A percentile compares a stretch with the other conserved stretches of the same genome.
Evolutionary conservation across 2,329 filamentous ascomycete genomes (phyloP).

Genomic region (Ascochyta rabiei): DNA sequence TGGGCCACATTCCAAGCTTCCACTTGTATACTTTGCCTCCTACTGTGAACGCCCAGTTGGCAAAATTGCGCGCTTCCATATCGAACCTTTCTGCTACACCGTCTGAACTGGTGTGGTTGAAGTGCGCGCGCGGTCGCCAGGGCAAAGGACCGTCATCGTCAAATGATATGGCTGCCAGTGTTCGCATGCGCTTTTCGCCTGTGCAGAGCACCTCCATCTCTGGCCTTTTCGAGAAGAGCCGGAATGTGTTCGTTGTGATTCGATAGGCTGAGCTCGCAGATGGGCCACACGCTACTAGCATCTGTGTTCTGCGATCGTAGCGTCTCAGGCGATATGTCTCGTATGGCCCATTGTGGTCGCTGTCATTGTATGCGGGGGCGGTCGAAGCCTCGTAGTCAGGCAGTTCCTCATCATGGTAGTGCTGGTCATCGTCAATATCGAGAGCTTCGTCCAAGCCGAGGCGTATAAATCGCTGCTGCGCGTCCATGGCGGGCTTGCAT

Average conservation of each 20-base stretch:
- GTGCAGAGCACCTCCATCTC: slow-evolving; percentile 40
- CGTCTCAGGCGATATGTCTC: slow-evolving; percentile 31
- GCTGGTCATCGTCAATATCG: slow-evolving; percentile 19
- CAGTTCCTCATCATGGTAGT: slow-evolving; percentile 31
- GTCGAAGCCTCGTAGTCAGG: slow-evolving; percentile 32
- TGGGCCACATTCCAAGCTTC: slow-evolving; percentile 30
- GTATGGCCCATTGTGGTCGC: slow-evolving; percentile 26
- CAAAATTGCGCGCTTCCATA: slow-evolving; percentile 44
- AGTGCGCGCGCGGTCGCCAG: slow-evolving; percentile 42
- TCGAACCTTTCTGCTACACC: slow-evolving; percentile 9
- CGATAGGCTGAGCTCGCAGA: slow-evolving; percentile 30
- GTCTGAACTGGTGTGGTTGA: slow-evolving; percentile 20
- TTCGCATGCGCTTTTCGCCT: slow-evolving; percentile 25
- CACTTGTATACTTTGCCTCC: slow-evolving; percentile 31
- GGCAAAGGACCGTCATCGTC: slow-evolving; percentile 39
- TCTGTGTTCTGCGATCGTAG: slow-evolving; percentile 33
- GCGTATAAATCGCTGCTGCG: slow-evolving; percentile 20
- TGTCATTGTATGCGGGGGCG: slow-evolving; percentile 33
- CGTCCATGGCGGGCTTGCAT: slow-evolving; percentile 24
- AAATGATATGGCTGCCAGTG: slow-evolving; percentile 35
- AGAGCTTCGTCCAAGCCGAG: slow-evolving; percentile 14
- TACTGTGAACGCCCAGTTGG: slow-evolving; percentile 33
- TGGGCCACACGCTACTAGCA: slow-evolving; percentile 28
- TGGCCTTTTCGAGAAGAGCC: slow-evolving; percentile 42
- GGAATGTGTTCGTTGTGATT: slow-evolving; percentile 31